Evolutionary conservation across 2,329 filamentous ascomycete species (phyloP), one percentile per base, ranked within the genome.

Genomic region (Pseudopithomyces chartarum): DNA sequence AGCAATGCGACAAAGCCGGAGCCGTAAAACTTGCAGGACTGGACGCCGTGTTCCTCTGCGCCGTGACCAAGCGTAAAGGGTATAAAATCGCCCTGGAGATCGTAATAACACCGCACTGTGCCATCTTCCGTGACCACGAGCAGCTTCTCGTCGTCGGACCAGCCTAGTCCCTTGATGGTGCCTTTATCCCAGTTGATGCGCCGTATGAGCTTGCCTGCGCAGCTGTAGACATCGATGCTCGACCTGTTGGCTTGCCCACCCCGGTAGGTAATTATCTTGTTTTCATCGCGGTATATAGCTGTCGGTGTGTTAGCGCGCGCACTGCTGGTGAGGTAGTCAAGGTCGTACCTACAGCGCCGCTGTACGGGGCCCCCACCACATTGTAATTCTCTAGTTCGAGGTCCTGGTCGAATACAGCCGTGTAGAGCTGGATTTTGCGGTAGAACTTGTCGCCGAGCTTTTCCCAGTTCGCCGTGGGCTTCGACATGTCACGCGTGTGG

Each of bases 351-450:
- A 98, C 83, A 73, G 95, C 93, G 70, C 95, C 95, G 69, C 90
- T 92, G 77, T 95, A 97, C 22, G 92, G 92, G 74, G 95, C 96
- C 71, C 93, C 95, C 56, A 89, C 88, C 70, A 97, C 88, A 69
- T 94, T 84, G 80, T 96, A 96, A 80, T 95, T 96, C 81, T 97
- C 93, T 65, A 99, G 85, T 79, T 99, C 93, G 60, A 97, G 83
- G 73, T 97, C 92, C 73, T 90, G 86, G 78, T 97, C 92, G 76
- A 98, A 99, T 63, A 98, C 86, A 64, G 88, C 90, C 59, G 92
- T 93, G 82, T 98, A 99, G 59, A 97, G 86, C 77, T 94, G 90
- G 55, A 91, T 88, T 81, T 96, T 97, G 76, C 94, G 91, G 81
- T 98, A 99, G 83, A 96, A 98, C 70, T 87, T 89, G 78, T 96